These are phyloP conservation scores for Colletotrichum sp. DNA, from an alignment of 2,329 filamentous ascomycete genomes.

Conservation along the genomic window DNA sequence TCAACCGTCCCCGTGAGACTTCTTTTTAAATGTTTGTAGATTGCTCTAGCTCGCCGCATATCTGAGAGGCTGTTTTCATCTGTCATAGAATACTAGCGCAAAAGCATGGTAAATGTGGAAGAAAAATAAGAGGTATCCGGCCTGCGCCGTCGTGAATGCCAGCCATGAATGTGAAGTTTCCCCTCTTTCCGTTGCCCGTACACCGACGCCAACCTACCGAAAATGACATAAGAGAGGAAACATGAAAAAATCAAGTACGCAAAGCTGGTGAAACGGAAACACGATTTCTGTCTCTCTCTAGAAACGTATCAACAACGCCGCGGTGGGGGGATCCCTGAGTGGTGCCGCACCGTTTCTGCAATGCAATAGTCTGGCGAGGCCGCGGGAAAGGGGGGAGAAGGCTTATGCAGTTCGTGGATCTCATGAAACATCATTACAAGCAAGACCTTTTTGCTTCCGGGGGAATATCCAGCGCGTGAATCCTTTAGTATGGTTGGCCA, in stretches of 20 bases:
- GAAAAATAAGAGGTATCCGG: not conserved
- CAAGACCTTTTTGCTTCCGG: not conserved
- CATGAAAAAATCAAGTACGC: not conserved
- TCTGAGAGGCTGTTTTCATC: not conserved
- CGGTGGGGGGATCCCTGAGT: not conserved
- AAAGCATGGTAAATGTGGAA: not conserved
- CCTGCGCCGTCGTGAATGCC: constrained; percentile 19
- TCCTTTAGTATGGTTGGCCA: not conserved
- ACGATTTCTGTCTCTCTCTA: not conserved
- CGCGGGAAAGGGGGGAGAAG: not conserved
- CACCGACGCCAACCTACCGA: constrained; percentile 7
- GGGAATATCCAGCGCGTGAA: not conserved
- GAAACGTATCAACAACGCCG: not conserved
- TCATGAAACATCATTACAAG: constrained; percentile 10
- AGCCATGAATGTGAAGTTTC: not conserved
- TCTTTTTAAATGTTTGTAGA: not conserved
- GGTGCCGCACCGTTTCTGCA: not conserved
- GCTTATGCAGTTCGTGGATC: constrained; percentile 15
- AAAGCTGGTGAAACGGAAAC: not conserved
- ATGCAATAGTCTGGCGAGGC: constrained; percentile 2
- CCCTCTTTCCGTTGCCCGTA: constrained; percentile 7
- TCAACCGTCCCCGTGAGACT: not conserved
- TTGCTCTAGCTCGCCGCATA: not conserved
- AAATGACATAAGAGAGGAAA: not conserved
- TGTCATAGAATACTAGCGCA: not conserved